Percentiles rank a stretch among this genome's conserved stretches.
These are phyloP conservation scores for Allomyces macrogynus DNA, from an alignment of 192 early-diverging fungal species.

Conservation along the genomic window DNA sequence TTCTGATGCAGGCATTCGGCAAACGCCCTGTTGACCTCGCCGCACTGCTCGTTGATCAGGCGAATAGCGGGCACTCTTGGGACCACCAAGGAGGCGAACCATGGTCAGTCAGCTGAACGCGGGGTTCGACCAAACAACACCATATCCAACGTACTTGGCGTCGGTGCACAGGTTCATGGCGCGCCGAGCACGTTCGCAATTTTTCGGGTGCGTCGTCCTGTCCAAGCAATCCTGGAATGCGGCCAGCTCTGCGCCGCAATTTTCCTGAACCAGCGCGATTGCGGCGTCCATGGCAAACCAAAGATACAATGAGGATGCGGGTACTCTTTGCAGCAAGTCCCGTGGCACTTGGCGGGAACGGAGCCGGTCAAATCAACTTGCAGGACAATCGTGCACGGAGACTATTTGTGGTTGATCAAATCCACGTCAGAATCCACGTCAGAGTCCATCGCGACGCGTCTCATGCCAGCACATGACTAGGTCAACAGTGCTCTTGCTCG, in stretches of 20 bases:
- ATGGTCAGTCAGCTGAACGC: not conserved
- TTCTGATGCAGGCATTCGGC: not conserved
- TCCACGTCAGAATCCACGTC: too few species aligned
- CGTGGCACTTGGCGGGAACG: too few species aligned
- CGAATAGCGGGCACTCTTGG: not conserved
- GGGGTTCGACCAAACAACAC: not conserved
- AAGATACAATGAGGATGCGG: too few species aligned
- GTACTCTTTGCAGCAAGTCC: too few species aligned
- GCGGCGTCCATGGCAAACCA: not conserved
- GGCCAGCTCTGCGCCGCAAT: not conserved
- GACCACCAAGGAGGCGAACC: not conserved
- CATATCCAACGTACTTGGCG: not conserved
- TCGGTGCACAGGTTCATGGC: not conserved
- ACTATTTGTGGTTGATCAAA: too few species aligned
- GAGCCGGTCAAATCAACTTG: too few species aligned
- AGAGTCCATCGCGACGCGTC: too few species aligned
- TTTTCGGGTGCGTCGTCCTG: not conserved
- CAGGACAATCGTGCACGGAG: too few species aligned
- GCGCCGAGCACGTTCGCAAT: not conserved
- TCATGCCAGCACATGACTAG: too few species aligned
- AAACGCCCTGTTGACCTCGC: not conserved
- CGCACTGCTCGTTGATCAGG: not conserved
- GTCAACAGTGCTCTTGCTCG: too few species aligned
- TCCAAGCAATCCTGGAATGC: not conserved
- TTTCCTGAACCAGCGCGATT: not conserved